Base-by-base conservation (phyloP, 345 rosid species). In the Ceriops tagal region DNA sequence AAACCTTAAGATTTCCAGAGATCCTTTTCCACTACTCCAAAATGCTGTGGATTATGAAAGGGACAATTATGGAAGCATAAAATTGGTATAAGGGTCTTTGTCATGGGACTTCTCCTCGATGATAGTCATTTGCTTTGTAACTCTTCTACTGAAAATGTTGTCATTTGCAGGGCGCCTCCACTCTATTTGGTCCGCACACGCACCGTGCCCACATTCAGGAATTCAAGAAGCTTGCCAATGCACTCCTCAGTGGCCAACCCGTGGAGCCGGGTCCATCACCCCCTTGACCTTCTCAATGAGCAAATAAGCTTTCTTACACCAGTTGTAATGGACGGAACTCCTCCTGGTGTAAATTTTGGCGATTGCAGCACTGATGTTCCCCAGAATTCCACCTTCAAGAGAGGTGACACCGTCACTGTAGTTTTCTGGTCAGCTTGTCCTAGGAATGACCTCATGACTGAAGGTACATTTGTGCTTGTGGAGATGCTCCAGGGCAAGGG, bases 361-460 rank as follows among this genome's bases (percentile, higher is more conserved):
- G 97, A 92, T 67, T 82, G 85, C 73, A 83, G 79, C 75, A 49
- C 83, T 1, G 98, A 96, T 73, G 89, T 92, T 75, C 93, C 88
- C 19, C 74, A 75, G 61, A 96, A 90, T 81, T 76, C 89, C 52
- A 87, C 93, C 58, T 86, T 87, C 82, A 85, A 82, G 83, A 83
- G 80, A 71, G 98, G 92, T 8, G 85, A 77, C 80, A 81, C 1
- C 8, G 98, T 90, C 70, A 79, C 83, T 11, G 96, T 89, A 34
- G 83, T 86, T 60, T 96, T 92, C 83, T 89, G 89, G 92, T 86
- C 98, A n/a, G 96, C 90, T 66, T 96, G 97, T 77, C 99, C 97
- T 8, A 82, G 98, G 80, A 96, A 92, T 71, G 98, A 96, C 80
- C 84, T 90, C 26, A 77, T 96, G 92, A 86, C 91, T 0, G 98